phyloP scores from a whole-genome alignment of 75 land plant species.

The Adiantum capillusveneris region DNA sequence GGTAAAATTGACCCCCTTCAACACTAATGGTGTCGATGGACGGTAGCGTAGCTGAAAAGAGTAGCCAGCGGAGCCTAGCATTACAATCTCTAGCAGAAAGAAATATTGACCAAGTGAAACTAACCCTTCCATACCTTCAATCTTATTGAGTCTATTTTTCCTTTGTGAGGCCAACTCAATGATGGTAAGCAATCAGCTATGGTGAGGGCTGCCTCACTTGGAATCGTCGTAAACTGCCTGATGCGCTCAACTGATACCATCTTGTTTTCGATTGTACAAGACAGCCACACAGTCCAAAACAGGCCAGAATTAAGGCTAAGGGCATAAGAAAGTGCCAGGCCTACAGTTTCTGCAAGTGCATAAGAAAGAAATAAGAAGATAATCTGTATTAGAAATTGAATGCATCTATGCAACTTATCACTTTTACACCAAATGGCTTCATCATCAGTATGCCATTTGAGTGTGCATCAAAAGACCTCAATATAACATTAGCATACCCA shows the following conservation, averaged over 20 bases:
- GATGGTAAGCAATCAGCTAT: constrained; percentile 56
- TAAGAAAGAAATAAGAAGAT: too few relatives aligned
- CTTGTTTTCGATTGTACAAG: constrained; percentile 79
- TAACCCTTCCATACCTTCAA: constrained; percentile 60
- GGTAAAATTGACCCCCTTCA: constrained; percentile 55
- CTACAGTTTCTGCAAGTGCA: constrained; percentile 78
- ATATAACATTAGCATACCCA: too few relatives aligned
- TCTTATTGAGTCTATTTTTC: constrained; percentile 55
- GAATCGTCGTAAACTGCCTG: constrained; percentile 68
- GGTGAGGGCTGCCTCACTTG: constrained; percentile 67
- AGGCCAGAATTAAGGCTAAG: constrained; percentile 59
- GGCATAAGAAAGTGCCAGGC: constrained; percentile 85
- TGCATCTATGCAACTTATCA: too few relatives aligned
- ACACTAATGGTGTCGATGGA: constrained; percentile 51
- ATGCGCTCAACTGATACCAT: constrained; percentile 97
- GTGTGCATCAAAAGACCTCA: too few relatives aligned
- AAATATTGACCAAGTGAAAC: too few relatives aligned
- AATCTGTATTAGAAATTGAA: too few relatives aligned
- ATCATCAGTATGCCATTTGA: too few relatives aligned
- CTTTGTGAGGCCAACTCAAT: constrained; percentile 69
- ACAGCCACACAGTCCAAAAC: constrained; percentile 56
- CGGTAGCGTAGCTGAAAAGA: constrained; percentile 46
- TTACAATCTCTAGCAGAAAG: too few relatives aligned
- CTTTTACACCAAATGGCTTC: too few relatives aligned
- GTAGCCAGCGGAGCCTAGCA: too few relatives aligned